These are phyloP conservation scores for Geotrichum carabidarum DNA, from an alignment of 1,139 yeast genomes.

Conservation along the genomic window DNA sequence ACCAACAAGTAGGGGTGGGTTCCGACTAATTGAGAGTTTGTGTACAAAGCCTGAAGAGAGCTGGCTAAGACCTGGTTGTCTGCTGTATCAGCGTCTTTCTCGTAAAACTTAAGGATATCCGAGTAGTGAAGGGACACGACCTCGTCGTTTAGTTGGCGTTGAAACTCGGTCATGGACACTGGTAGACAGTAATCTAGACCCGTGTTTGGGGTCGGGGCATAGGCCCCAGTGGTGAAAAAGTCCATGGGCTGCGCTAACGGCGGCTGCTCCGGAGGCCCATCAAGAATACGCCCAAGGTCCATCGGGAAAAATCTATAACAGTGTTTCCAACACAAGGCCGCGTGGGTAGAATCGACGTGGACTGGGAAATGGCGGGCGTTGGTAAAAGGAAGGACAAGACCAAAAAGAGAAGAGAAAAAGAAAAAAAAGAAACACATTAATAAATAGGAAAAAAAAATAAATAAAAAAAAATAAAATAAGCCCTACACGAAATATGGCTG, in stretches of 20 bases:
- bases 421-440: not conserved
- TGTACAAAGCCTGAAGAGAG: conserved; percentile 58
- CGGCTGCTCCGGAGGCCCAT: conserved; percentile 81
- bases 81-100: conserved; percentile 44
- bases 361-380: not conserved
- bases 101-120: conserved; percentile 83
- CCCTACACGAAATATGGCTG: not conserved
- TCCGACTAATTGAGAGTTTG: conserved; percentile 72
- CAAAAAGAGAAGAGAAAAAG: conserved; percentile 1
- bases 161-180: conserved; percentile 84
- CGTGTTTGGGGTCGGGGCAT: conserved; percentile 27
- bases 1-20: conserved; percentile 86
- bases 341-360: not conserved
- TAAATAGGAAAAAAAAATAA: not conserved
- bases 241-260: conserved; percentile 47
- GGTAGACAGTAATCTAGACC: conserved; percentile 77
- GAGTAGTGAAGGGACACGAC: conserved; percentile 86
- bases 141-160: conserved; percentile 86
- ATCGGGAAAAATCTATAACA: conserved; percentile 35
- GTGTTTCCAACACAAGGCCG: not conserved
- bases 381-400: not conserved
- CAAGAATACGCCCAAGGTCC: conserved; percentile 74
- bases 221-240: conserved; percentile 18
- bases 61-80: conserved; percentile 46
- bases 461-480: not conserved